Evolutionary conservation across 2,329 filamentous ascomycete species (phyloP).

Genomic region (Arthrobotrys sphaeroides): DNA sequence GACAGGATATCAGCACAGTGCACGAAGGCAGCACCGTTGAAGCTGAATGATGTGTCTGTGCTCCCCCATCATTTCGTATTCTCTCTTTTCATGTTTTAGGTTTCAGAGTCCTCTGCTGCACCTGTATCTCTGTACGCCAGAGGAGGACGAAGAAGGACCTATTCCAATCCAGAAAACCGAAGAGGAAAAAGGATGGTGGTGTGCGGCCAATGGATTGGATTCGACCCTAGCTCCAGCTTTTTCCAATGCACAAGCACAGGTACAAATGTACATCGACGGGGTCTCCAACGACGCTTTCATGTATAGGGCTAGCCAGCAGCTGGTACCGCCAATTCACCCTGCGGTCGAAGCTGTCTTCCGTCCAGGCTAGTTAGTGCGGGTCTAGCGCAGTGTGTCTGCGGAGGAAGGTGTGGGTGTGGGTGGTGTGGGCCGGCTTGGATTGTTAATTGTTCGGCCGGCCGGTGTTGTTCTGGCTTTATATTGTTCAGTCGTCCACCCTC

Average conservation of each 20-base stretch:
- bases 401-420: not conserved
- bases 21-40: not conserved
- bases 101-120: not conserved
- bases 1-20: not conserved
- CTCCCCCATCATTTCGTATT: slow-evolving; percentile 17
- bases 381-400: not conserved
- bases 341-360: not conserved
- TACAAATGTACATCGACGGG: slow-evolving; percentile 8
- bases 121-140: not conserved
- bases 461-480: not conserved
- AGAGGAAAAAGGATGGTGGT: not conserved
- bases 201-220: slow-evolving; percentile 17
- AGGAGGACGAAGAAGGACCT: not conserved
- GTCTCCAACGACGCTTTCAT: slow-evolving; percentile 6
- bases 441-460: not conserved
- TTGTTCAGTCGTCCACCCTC: not conserved
- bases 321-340: slow-evolving; percentile 38
- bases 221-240: slow-evolving; percentile 17
- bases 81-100: not conserved
- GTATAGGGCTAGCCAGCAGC: slow-evolving; percentile 22
- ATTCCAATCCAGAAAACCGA: not conserved
- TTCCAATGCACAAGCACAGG: slow-evolving; percentile 18
- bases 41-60: slow-evolving; percentile 32
- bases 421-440: not conserved
- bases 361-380: not conserved